Evolutionary conservation across 2,329 filamentous ascomycete genomes (phyloP), one percentile per base, ranked within the genome.

Genomic region (Metarhizium humberi): DNA sequence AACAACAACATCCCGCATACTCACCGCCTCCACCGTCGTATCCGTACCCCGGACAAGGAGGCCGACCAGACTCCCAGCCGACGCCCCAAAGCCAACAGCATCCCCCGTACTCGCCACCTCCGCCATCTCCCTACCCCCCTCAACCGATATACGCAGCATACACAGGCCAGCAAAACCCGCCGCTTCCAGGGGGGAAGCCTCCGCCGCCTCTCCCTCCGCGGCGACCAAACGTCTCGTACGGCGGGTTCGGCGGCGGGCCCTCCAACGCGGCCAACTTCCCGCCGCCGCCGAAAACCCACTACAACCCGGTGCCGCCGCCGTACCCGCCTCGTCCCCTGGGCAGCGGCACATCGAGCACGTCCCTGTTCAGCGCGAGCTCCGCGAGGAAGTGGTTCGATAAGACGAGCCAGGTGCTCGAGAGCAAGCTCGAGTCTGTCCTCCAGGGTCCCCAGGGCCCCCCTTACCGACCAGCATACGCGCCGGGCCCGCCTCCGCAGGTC

Each of bases 361-460:
- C 64, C 36, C 59, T 70, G 14, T 69, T 72, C 50, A 65, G 67
- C 30, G 64, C 65, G 56, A 64, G 63, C 38, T 68, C 68, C 18
- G 70, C 68, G 1, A 63, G 67, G 55, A 69, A 66, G 54, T 70
- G 68, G 64, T 51, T 71, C 13, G 67, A 64, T 52, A 72, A 68
- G 61, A 71, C 69, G 30, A 66, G 65, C 29, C 63, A 69, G 49
- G 65, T 64, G 13, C 57, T 72, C 25, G 70, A 71, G 58, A 69
- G 61, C 50, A 68, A 62, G 38, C 57, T 70, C 48, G 68, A 65
- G 25, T 61, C 66, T 3, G 66, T 68, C 45, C 52, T 67, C 49
- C 67, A 69, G 46, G 58, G 59, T 3, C 58, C 56, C 20, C 52
- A 51, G 16, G 58, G 57, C 1, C 45, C 57, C n/a, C 48, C 56